Conservation (phyloP, 257 asterid genomes). For the Salvia rosmarinus region DNA sequence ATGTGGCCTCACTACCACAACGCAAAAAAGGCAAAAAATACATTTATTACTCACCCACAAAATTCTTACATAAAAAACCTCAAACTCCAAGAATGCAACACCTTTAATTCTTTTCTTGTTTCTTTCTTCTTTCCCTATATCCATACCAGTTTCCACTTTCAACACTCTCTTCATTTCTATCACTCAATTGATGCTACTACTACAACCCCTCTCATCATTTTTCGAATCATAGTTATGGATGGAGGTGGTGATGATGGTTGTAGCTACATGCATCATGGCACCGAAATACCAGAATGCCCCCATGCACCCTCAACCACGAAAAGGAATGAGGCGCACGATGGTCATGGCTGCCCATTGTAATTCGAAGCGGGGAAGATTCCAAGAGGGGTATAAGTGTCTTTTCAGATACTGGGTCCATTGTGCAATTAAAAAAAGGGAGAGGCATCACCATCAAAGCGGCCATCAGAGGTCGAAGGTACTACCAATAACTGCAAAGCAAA, state of each 20-base stretch:
- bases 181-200: too few species aligned
- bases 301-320: neutral
- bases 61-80: neutral
- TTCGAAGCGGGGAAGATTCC: slow-evolving; percentile 2
- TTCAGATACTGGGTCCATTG: slow-evolving; percentile 9
- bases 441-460: slow-evolving; percentile 38
- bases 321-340: too few species aligned
- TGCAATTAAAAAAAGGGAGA: neutral
- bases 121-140: neutral
- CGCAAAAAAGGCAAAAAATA: too few species aligned
- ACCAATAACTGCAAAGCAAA: slow-evolving; percentile 44
- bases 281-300: neutral
- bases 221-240: too few species aligned
- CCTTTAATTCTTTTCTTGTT: neutral
- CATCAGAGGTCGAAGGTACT: slow-evolving; percentile 38
- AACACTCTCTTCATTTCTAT: too few species aligned
- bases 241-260: neutral
- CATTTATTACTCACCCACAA: neutral
- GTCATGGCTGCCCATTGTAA: slow-evolving; percentile 28
- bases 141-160: too few species aligned
- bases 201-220: too few species aligned
- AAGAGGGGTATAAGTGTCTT: slow-evolving; percentile 39
- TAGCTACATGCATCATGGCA: neutral
- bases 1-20: neutral
- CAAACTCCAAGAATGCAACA: neutral